phyloP scores from a whole-genome alignment of 805 yeast species.

The Candida quercuum region DNA sequence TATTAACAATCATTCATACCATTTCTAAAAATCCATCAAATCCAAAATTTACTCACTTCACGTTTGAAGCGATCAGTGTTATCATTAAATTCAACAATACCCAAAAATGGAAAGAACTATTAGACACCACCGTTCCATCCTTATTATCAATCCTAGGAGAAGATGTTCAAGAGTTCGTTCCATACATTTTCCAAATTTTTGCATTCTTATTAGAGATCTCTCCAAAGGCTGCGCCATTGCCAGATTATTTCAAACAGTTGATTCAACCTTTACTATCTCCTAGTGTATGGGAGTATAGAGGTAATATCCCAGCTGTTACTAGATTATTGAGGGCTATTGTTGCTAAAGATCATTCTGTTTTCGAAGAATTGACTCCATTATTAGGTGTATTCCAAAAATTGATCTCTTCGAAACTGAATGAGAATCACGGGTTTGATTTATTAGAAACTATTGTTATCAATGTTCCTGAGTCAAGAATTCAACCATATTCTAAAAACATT shows the following conservation, averaged over 20 bases:
- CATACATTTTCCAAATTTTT: constrained; percentile 87
- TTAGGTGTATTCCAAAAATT: constrained; percentile 96
- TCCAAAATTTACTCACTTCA: constrained; percentile 87
- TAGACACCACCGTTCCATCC: constrained; percentile 55
- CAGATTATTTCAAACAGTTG: constrained; percentile 58
- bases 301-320: constrained; percentile 90
- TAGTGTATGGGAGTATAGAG: constrained; percentile 87
- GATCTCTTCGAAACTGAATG: constrained; percentile 79
- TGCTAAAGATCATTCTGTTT: constrained; percentile 29
- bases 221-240: constrained; percentile 46
- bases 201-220: constrained; percentile 67
- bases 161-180: constrained; percentile 91
- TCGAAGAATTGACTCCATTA: constrained; percentile 61
- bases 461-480: constrained; percentile 45
- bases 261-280: constrained; percentile 84
- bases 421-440: constrained; percentile 78
- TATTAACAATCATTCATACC: constrained; percentile 60
- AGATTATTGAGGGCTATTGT: constrained; percentile 69
- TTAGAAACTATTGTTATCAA: constrained; percentile 60
- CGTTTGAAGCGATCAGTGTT: constrained; percentile 83
- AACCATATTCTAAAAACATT: constrained; percentile 60
- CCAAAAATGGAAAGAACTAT: constrained; percentile 27
- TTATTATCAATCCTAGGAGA: constrained; percentile 63
- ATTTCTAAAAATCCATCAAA: constrained; percentile 90
- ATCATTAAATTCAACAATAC: constrained; percentile 49